Conservation (phyloP, 2,329 filamentous ascomycete species). For the Fusarium mundagurra region DNA sequence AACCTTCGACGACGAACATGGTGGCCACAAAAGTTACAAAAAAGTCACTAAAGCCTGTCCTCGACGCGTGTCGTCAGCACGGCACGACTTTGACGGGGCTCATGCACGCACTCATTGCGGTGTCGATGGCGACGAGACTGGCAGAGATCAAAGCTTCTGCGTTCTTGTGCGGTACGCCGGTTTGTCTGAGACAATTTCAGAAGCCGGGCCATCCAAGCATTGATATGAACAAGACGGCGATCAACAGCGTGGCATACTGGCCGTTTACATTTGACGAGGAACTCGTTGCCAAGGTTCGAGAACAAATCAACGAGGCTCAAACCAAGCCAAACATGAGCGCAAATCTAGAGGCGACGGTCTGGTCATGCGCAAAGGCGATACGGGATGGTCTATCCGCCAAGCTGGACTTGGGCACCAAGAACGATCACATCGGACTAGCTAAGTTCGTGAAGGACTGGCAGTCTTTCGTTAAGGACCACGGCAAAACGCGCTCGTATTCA, state of each 20-base stretch:
- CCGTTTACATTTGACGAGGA: background rate
- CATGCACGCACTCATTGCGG: background rate
- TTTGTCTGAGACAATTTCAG: constrained; percentile 13
- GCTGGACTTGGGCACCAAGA: constrained; percentile 11
- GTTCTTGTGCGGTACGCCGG: constrained; percentile 4
- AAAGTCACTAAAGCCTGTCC: background rate
- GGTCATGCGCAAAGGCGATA: constrained; percentile 35
- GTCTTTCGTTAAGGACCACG: background rate
- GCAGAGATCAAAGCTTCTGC: background rate
- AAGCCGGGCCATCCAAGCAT: background rate
- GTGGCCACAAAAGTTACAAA: background rate
- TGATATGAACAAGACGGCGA: background rate
- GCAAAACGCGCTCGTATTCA: background rate
- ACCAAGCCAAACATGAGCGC: background rate
- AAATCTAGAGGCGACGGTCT: constrained; percentile 9
- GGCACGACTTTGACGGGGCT: constrained; percentile 15
- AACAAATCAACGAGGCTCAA: background rate
- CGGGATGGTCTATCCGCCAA: constrained; percentile 29
- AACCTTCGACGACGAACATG: background rate
- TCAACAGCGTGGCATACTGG: constrained; percentile 9
- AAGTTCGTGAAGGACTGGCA: constrained; percentile 21
- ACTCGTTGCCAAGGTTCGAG: background rate
- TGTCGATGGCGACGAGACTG: constrained; percentile 9
- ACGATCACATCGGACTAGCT: constrained; percentile 4
- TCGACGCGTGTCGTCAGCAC: background rate